Base-by-base conservation (phyloP, 1,139 yeast species). In the Pichia sp. region DNA sequence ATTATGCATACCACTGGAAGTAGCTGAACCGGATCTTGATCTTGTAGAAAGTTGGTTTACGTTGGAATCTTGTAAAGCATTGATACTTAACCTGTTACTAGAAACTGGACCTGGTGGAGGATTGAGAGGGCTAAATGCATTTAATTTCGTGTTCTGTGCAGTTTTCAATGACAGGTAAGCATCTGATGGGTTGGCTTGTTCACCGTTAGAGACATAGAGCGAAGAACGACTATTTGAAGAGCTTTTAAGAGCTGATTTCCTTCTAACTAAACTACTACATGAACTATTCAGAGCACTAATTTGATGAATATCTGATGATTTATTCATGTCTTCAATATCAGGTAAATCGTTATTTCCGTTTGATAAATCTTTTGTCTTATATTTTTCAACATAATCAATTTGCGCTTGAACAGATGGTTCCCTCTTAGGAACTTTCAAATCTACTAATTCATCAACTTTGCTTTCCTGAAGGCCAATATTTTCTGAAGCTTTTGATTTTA, bases 111-210 rank as follows among this genome's bases (percentile, higher is more conserved):
- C 28, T 44, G 45, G 29, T 28, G 30, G 28, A 1, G 39, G 10
- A 27, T 28, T 40, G 11, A 76, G 61, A 6, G 81, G 72, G 43
- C 79, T 62, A 62, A 79, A 76, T 1, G 89, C 83, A 63, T 84
- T 84, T 50, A 83, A 60, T 52, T 89, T 72, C 0, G 94, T 84
- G 63, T 84, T 84, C 60, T 84, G 89, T 1, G 90, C 89, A 0
- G 94, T 84, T 1, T 89, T 75, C 48, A 83, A 66, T 0, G 87
- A 80, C 44, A 83, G 63, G 57, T 83, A 83, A 0, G 85, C 89
- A 53, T 75, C 77, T 3, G 60, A 55, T 6, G 63, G 60, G 48
- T 55, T 59, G 11, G 36, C 42, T 5, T 32, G 26, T 35, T 42
- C 42, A 35, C 18, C 18, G 18, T 27, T 39, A 2, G 50, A 25